Percentiles rank a stretch among this genome's conserved stretches.
These are phyloP conservation scores for Hymenoscyphus albidus DNA, from an alignment of 2,329 filamentous ascomycete genomes.

Conservation along the genomic window DNA sequence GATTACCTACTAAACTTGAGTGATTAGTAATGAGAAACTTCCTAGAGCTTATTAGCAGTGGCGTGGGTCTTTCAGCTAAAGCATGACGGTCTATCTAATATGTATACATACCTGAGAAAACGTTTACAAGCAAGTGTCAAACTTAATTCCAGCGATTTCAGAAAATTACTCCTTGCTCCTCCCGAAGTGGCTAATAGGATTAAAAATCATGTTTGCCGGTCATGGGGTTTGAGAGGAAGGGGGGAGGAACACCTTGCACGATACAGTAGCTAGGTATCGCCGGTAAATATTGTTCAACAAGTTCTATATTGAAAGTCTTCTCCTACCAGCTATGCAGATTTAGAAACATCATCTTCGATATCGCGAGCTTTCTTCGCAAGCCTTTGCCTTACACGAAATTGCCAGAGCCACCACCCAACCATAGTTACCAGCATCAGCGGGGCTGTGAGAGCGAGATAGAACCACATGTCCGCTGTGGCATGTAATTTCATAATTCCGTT, in stretches of 20 bases:
- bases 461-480: conserved; percentile 6
- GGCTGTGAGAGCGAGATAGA: not conserved
- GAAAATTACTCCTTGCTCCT: too few species aligned
- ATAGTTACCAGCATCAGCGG: conserved; percentile 3
- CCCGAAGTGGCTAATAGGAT: too few species aligned
- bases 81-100: not conserved
- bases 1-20: not conserved
- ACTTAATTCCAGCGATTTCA: too few species aligned
- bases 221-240: too few species aligned
- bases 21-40: not conserved
- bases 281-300: too few species aligned
- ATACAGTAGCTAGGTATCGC: too few species aligned
- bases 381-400: not conserved
- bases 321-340: not conserved
- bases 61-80: not conserved
- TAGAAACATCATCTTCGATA: not conserved
- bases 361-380: conserved; percentile 5
- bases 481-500: not conserved
- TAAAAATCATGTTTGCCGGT: too few species aligned
- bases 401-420: conserved; percentile 2
- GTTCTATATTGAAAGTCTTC: not conserved
- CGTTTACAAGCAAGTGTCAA: too few species aligned
- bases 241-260: too few species aligned
- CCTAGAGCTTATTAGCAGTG: not conserved
- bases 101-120: not conserved